Evolutionary conservation across 108 stramenopile genomes (phyloP).

Genomic region (Asterionellopsis glacialis): DNA sequence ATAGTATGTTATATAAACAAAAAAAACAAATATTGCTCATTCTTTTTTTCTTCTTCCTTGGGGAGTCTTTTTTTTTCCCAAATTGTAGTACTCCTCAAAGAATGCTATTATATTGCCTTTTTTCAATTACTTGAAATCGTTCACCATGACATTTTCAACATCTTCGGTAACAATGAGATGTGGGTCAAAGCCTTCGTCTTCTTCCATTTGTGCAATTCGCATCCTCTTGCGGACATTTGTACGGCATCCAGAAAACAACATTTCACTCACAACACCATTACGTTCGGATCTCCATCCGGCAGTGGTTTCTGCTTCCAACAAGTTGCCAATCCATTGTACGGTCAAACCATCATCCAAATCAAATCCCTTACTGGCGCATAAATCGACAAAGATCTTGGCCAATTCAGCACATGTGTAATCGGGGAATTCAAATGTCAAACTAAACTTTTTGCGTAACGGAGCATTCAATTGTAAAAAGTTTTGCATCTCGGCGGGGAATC

Average conservation of each 20-base stretch:
- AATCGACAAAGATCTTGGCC: conserved; percentile 75
- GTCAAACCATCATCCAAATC: conserved; percentile 61
- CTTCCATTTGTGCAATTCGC: conserved; percentile 73
- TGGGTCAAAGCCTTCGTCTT: conserved; percentile 77
- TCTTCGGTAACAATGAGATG: conserved; percentile 73
- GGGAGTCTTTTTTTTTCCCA: too few species aligned
- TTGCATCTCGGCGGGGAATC: conserved; percentile 87
- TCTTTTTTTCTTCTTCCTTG: too few species aligned
- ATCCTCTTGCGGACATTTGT: conserved; percentile 79
- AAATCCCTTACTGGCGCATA: conserved; percentile 84
- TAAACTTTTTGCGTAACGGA: conserved; percentile 69
- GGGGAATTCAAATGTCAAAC: conserved; percentile 83
- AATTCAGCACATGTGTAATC: conserved; percentile 78
- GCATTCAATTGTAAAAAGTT: conserved; percentile 65
- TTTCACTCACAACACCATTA: conserved; percentile 84
- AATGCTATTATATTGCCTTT: too few species aligned
- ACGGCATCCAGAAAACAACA: conserved; percentile 75
- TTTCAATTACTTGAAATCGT: conserved; percentile 69
- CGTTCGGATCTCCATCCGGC: conserved; percentile 73
- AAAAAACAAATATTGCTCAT: too few species aligned
- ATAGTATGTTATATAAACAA: too few species aligned
- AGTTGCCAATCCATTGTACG: conserved; percentile 44
- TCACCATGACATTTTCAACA: conserved; percentile 70
- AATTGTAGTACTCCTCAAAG: too few species aligned
- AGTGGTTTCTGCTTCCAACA: conserved; percentile 70